These are phyloP conservation scores for Adansonia rubrostipa DNA, from an alignment of 441 rosid genomes.

Conservation along the genomic window DNA sequence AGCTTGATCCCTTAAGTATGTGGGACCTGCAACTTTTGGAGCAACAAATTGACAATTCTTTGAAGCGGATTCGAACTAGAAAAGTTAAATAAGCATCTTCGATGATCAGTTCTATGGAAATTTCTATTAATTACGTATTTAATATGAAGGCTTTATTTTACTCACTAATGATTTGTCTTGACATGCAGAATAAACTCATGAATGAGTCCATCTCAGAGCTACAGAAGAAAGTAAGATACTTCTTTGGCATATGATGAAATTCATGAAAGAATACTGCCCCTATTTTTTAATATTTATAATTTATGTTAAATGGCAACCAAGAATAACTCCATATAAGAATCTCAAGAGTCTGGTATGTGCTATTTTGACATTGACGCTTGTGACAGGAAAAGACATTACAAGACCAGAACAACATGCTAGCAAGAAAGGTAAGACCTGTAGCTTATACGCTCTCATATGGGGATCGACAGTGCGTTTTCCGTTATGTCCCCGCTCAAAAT, in stretches of 20 bases:
- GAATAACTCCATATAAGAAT: background rate
- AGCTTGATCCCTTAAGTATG: slow-evolving; percentile 45
- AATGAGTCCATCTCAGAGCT: slow-evolving; percentile 49
- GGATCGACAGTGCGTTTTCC: too few relatives aligned
- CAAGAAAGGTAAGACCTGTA: slow-evolving; percentile 43
- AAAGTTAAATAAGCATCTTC: slow-evolving; percentile 37
- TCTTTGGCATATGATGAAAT: background rate
- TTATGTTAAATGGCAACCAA: background rate
- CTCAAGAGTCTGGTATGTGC: slow-evolving; percentile 5
- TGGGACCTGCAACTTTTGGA: slow-evolving; percentile 63
- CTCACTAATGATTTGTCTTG: background rate
- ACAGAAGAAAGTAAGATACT: slow-evolving; percentile 51
- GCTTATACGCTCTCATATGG: background rate
- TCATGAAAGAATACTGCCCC: background rate
- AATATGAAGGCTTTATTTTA: background rate
- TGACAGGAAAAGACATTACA: too few relatives aligned
- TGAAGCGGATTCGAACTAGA: slow-evolving; percentile 53
- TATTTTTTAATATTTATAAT: background rate
- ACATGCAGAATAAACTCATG: slow-evolving; percentile 53
- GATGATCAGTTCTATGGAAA: background rate
- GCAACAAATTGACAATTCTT: slow-evolving; percentile 60
- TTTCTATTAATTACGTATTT: background rate
- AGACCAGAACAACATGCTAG: background rate
- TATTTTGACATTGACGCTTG: too few relatives aligned
- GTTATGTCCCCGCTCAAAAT: too few relatives aligned